A percentile compares a stretch with the other conserved stretches of the same genome.
Conservation (phyloP, 2,329 filamentous ascomycete genomes). For the Aspergillaceae sp. region DNA sequence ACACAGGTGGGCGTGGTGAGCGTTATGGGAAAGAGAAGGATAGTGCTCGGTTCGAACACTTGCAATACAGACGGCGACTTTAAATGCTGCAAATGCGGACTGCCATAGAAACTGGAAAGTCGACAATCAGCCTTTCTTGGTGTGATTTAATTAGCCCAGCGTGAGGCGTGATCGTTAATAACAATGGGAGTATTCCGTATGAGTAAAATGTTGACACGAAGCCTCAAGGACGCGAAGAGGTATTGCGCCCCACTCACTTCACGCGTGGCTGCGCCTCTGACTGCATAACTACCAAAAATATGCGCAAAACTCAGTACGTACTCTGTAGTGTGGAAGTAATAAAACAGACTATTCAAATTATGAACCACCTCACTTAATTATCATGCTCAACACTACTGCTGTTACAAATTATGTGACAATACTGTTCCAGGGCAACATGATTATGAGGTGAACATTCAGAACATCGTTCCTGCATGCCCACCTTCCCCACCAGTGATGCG, state of each 20-base stretch:
- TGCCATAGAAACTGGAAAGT: neutral
- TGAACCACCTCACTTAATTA: too few species aligned
- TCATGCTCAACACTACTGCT: too few species aligned
- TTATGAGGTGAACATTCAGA: conserved; percentile 16
- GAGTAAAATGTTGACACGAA: conserved; percentile 31
- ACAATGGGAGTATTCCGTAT: neutral
- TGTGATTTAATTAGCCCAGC: neutral
- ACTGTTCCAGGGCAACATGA: too few species aligned
- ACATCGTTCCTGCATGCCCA: conserved; percentile 31
- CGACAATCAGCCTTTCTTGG: neutral
- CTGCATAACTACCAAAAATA: neutral
- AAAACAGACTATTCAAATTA: too few species aligned
- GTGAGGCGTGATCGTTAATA: neutral
- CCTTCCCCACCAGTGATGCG: conserved; percentile 38
- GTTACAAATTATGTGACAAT: too few species aligned
- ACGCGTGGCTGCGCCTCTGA: conserved; percentile 1
- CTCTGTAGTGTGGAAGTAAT: too few species aligned
- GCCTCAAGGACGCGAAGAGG: conserved; percentile 18
- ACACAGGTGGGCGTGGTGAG: neutral
- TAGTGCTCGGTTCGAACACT: neutral
- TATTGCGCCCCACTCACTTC: conserved; percentile 5
- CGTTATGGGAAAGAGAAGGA: neutral
- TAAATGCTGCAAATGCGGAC: neutral
- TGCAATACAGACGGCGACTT: neutral
- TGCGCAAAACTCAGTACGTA: neutral